These are phyloP conservation scores for Salix arbutifolia DNA, from an alignment of 345 rosid species.

Conservation along the genomic window DNA sequence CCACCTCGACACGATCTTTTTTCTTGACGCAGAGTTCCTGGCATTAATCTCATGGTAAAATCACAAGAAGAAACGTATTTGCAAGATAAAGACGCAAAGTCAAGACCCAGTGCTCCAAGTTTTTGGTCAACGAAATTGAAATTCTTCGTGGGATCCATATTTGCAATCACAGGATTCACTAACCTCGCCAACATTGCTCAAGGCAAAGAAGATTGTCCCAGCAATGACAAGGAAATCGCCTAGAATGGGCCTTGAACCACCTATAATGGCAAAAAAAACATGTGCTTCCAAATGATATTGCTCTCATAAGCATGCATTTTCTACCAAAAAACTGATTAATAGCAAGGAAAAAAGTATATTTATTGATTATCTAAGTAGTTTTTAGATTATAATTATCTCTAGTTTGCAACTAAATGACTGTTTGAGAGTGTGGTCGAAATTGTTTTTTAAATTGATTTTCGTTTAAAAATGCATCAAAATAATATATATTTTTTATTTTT, in stretches of 20 bases:
- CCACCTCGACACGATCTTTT: constrained; percentile 47
- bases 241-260: constrained; percentile 41
- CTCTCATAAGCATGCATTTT: too few relatives aligned
- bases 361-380: too few relatives aligned
- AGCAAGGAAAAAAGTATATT: too few relatives aligned
- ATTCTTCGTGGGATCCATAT: neutral
- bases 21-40: constrained; percentile 63
- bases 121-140: too few relatives aligned
- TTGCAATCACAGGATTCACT: neutral
- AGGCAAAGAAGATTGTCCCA: constrained; percentile 46
- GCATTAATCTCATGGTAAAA: neutral
- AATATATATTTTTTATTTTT: too few relatives aligned
- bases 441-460: too few relatives aligned
- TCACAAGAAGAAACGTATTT: neutral
- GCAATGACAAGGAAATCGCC: constrained; percentile 48
- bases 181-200: constrained; percentile 62
- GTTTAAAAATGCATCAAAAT: too few relatives aligned
- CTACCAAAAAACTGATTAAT: too few relatives aligned
- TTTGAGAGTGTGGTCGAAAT: rapidly evolving
- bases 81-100: neutral
- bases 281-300: neutral
- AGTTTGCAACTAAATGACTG: too few relatives aligned
- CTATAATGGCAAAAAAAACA: constrained; percentile 16
- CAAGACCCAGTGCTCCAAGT: too few relatives aligned
- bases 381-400: too few relatives aligned